Base-by-base conservation (phyloP, 2,329 filamentous ascomycete species). In the Aschersonia sp. region DNA sequence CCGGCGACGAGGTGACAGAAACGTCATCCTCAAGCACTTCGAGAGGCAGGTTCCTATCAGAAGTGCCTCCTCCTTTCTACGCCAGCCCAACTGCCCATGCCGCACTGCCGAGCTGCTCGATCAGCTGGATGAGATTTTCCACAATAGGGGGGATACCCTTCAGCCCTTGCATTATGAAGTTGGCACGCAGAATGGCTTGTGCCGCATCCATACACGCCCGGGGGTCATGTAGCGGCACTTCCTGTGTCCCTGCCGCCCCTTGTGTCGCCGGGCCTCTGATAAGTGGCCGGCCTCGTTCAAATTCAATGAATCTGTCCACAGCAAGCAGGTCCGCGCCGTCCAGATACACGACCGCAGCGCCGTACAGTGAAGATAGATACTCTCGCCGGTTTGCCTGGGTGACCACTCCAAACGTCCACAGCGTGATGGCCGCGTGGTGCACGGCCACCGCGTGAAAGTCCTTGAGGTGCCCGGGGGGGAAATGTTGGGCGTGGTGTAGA, bases 321-420 rank as follows among this genome's bases (percentile, higher is more conserved):
- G 70, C 66, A 10, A 68, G 60, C 11, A 70, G 68, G 45, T 82
- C 73, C 1, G 70, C 61, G 2, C 70, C 73, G 47, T 85, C 81
- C 0, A 85, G 65, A 53, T 74, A 72, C 0, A 80, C 64, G 3
- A 61, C 55, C 31, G 69, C 61, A 43, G 53, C 63, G 45, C 47
- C 52, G 47, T 63, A 63, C n/a, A 65, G 64, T 29, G 58, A 48
- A 4, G 57, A 48, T 10, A 58, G 46, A 52, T 57, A 58, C 54
- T 65, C 53, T 59, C 56, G 57, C 7, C 56, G 54, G 45, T 55
- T 58, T 11, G 73, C 69, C 51, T 66, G 63, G 22, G 65, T 69
- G 5, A 81, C 68, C 0, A 85, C 74, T 1, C 81, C 79, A 53
- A 82, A 85, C 0, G 75, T 75, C 84, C 84, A 87, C 41, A 87